Base-by-base conservation (phyloP, 306 rosid species). In the Cucurbita maxima region DNA sequence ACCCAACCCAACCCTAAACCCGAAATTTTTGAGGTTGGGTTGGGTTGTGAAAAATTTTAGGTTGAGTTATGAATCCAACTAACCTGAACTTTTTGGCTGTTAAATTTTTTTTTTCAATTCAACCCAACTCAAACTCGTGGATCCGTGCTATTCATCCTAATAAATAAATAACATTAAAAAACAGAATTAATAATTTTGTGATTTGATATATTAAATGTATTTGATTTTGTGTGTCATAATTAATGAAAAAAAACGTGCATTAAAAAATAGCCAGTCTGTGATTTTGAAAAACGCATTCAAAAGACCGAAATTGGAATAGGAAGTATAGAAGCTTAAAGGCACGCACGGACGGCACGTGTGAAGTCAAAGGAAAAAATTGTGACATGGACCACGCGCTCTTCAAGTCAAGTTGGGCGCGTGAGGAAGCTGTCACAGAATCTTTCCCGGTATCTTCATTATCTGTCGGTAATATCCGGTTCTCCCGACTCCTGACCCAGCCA, bases 381-480 rank as follows among this genome's bases (percentile, higher is more conserved):
- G 51, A 13, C n/a, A 36, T 44, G 72, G 13, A 12, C 18, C 72
- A 66, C 72, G 54, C 36, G 15, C 5, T 10, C 37, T 40, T 4
- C 18, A 10, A 8, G 52, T 40, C 10, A 20, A 44, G 38, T 19
- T 66, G 18, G 37, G 72, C 54, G 52, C 72, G 72, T 44, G 72
- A 19, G 8, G 6, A 18, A 8, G 47, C 13, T 25, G 22, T 16
- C 48, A 14, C 25, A n/a, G 53, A 66, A 66, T 66, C 54, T 66
- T 41, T 11, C 71, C 71, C 71, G 53, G 71, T 34, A 64, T 64
- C 51, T 43, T 43, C 53, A n/a, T 64, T 43, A 18, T 19, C 51
- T 40, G 71, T 41, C 51, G 51, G 16, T 52, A 34, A 64, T 18
- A 64, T 37, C 22, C 68, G 68, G 68, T 36, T 60, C 22, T 34